Conservation (phyloP, 768 basidiomycete genomes). For the Boletus subparvulus region DNA sequence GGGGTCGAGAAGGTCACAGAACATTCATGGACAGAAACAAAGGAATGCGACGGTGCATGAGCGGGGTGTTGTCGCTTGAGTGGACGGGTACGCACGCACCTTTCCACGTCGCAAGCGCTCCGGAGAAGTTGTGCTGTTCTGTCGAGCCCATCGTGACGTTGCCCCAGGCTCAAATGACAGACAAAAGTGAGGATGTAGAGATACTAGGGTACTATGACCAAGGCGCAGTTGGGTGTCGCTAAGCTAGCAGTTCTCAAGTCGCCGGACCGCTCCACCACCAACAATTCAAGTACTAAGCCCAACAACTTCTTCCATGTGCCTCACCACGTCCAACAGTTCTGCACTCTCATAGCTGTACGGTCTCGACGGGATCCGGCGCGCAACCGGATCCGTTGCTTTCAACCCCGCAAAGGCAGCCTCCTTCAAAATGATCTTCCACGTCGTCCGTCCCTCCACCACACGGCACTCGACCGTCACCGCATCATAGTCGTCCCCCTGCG, state of each 20-base stretch:
- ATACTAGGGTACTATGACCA: too few relatives aligned
- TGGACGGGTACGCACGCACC: slow-evolving; percentile 43
- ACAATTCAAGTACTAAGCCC: background rate
- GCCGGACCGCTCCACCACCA: too few relatives aligned
- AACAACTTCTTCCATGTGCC: slow-evolving; percentile 11
- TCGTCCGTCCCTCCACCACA: slow-evolving; percentile 7
- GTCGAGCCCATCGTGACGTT: slow-evolving; percentile 26
- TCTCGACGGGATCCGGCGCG: slow-evolving; percentile 4
- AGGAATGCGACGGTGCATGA: slow-evolving; percentile 1
- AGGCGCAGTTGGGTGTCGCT: background rate
- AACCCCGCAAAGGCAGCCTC: slow-evolving; percentile 7
- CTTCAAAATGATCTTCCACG: slow-evolving; percentile 17
- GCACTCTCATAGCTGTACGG: slow-evolving; percentile 15
- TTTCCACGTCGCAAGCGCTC: slow-evolving; percentile 89
- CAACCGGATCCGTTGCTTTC: slow-evolving; percentile 13
- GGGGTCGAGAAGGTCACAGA: background rate
- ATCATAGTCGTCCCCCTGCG: background rate
- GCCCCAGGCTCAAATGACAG: background rate
- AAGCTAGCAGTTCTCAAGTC: too few relatives aligned
- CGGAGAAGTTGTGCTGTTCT: slow-evolving; percentile 83
- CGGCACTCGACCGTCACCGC: slow-evolving; percentile 19
- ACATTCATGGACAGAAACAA: background rate
- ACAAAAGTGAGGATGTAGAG: background rate
- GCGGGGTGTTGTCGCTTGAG: background rate
- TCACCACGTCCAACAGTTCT: slow-evolving; percentile 17